Evolutionary conservation across 1,284 basidiomycete genomes (phyloP), one percentile per base, ranked within the genome.

Genomic region (Sporisorium reilianum): DNA sequence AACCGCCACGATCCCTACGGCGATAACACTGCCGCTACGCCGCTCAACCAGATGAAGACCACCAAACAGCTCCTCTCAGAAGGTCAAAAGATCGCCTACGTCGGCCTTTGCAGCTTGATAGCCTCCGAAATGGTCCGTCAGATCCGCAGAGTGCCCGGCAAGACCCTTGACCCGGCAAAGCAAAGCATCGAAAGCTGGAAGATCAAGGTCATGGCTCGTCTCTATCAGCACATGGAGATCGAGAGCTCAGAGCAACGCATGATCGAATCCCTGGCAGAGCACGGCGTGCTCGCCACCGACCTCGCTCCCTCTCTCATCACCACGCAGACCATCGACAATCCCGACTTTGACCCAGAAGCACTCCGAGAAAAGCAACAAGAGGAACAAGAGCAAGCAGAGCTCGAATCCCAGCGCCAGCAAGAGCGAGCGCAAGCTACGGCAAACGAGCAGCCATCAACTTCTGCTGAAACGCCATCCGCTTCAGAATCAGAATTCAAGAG

Each of bases 171-270:
- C 0, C 36, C 26, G 0, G 79, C 77, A 23, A 75, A 72, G 32
- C 55, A 73, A 16, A 83, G 77, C 56, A 71, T 74, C 41, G 77
- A 80, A 7, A 64, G 78, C 49, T 84, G 83, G 83, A 64, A 71
- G 9, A 40, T 82, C 52, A 79, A 78, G 22, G 80, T 84, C 61
- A 82, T 84, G 79, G 75, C 81, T 30, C 79, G 82, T 28, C 68
- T 84, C 46, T 84, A 80, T 53, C 81, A 84, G 64, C 83, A 84
- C 60, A 82, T 84, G 76, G 83, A 83, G 44, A 83, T 84, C 22
- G 83, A 84, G 38, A 52, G 60, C 14, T 58, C 65, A 32, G 82
- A 84, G 59, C 82, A 84, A 67, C 53, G 54, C n/a, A 84, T 84
- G 83, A 84, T 84, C 58, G 79, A 84, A 36, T 83, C 81, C 9